phyloP scores from a whole-genome alignment of 2,329 filamentous ascomycete species.

The Pseudogymnoascus sp. region DNA sequence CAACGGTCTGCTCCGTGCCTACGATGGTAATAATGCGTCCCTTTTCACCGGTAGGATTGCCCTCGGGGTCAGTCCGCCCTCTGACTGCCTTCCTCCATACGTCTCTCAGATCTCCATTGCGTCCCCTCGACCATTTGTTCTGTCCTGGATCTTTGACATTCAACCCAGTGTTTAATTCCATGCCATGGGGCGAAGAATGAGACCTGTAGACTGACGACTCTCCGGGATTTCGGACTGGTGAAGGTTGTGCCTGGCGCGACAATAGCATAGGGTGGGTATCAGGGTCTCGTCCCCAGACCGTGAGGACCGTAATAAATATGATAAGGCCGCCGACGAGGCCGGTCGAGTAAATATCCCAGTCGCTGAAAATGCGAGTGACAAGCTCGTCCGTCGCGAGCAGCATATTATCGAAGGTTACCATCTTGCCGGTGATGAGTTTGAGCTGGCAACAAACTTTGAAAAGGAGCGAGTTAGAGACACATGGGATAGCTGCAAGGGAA shows the following conservation, averaged over 20 bases:
- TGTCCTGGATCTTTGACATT: slow-evolving; percentile 75
- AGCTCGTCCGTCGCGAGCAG: slow-evolving; percentile 51
- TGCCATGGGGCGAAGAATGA: slow-evolving; percentile 77
- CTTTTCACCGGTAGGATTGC: slow-evolving; percentile 49
- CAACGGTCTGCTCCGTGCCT: slow-evolving; percentile 65
- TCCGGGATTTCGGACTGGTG: slow-evolving; percentile 71
- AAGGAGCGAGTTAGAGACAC: not conserved
- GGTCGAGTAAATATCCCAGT: slow-evolving; percentile 80
- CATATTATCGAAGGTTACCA: slow-evolving; percentile 4
- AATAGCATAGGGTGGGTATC: slow-evolving; percentile 90
- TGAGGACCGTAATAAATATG: slow-evolving; percentile 60
- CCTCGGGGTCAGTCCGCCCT: slow-evolving; percentile 57
- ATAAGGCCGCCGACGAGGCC: slow-evolving; percentile 60
- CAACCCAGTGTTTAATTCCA: slow-evolving; percentile 67
- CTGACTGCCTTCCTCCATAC: slow-evolving; percentile 71
- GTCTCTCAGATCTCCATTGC: slow-evolving; percentile 84
- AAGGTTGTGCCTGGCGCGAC: slow-evolving; percentile 71
- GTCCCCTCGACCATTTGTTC: slow-evolving; percentile 74
- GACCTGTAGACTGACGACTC: slow-evolving; percentile 82
- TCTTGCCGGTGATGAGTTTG: not conserved
- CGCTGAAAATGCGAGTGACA: slow-evolving; percentile 60
- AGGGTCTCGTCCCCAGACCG: slow-evolving; percentile 67
- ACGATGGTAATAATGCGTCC: slow-evolving; percentile 72
- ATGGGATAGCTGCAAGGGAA: slow-evolving; percentile 2
- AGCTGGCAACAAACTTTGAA: not conserved